Evolutionary conservation across 768 basidiomycete species (phyloP).

Genomic region (Tricholoma matsutake): DNA sequence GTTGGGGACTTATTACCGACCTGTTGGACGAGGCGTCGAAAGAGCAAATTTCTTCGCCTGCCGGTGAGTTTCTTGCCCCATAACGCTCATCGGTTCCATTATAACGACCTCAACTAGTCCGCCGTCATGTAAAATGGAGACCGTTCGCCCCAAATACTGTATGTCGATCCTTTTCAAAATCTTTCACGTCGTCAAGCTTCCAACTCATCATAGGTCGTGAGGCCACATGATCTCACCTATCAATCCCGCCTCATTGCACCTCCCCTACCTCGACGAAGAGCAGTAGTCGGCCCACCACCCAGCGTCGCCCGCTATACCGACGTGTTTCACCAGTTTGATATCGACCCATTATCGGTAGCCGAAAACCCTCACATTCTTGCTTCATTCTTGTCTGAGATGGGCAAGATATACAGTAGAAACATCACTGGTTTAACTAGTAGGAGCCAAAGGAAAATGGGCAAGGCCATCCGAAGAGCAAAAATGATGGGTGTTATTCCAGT

Average conservation of each 20-base stretch:
- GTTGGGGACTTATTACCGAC: neutral
- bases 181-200: neutral
- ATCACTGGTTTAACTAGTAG: slow-evolving; percentile 72
- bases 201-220: slow-evolving; percentile 13
- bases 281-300: slow-evolving; percentile 54
- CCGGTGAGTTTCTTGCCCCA: neutral
- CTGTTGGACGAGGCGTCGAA: neutral
- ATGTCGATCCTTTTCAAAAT: slow-evolving; percentile 8
- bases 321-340: slow-evolving; percentile 63
- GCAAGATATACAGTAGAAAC: slow-evolving; percentile 72
- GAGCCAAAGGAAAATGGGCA: slow-evolving; percentile 74
- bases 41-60: neutral
- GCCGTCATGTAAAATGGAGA: slow-evolving; percentile 14
- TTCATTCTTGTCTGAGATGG: slow-evolving; percentile 67
- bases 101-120: neutral
- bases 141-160: slow-evolving; percentile 21
- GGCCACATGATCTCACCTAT: slow-evolving; percentile 28
- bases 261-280: slow-evolving; percentile 21
- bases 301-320: slow-evolving; percentile 56
- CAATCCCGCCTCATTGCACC: slow-evolving; percentile 25
- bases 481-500: slow-evolving; percentile 86
- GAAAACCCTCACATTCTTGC: slow-evolving; percentile 58
- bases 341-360: slow-evolving; percentile 73
- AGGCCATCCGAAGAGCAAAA: slow-evolving; percentile 85
- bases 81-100: neutral